These are phyloP conservation scores for Sporobolomyces pararoseus DNA, from an alignment of 768 basidiomycete genomes.

Conservation along the genomic window DNA sequence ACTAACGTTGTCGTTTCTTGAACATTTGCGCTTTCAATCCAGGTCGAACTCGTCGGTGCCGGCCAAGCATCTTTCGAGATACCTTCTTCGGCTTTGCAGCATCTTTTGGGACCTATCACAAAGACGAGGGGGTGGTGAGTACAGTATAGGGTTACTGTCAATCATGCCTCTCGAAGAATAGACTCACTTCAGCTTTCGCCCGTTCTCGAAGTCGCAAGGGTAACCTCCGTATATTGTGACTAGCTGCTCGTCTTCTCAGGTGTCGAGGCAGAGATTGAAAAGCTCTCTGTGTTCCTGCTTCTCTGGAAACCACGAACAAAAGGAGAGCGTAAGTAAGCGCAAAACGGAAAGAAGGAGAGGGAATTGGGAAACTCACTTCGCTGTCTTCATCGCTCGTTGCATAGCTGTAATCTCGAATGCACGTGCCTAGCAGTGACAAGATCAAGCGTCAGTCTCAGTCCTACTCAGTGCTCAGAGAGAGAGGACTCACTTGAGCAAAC, in stretches of 20 bases:
- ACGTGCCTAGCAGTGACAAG: slow-evolving; percentile 58
- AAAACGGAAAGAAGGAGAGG: background rate
- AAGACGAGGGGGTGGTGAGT: background rate
- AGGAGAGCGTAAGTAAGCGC: background rate
- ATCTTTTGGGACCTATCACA: slow-evolving; percentile 27
- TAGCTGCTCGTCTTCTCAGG: slow-evolving; percentile 84
- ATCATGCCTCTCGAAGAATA: no score
- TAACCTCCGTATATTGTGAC: slow-evolving; percentile 87
- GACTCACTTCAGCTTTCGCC: slow-evolving; percentile 73
- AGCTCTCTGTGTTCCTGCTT: slow-evolving; percentile 47
- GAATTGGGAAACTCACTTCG: slow-evolving; percentile 56
- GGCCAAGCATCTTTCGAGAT: slow-evolving; percentile 32
- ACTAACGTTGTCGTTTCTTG: slow-evolving; percentile 67
- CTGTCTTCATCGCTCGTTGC: slow-evolving; percentile 76
- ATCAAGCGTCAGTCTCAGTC: background rate
- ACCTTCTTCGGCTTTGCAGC: slow-evolving; percentile 40
- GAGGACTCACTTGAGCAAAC: slow-evolving; percentile 67
- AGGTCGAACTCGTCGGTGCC: slow-evolving; percentile 55
- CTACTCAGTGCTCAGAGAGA: background rate
- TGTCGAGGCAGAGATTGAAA: slow-evolving; percentile 93
- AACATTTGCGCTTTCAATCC: slow-evolving; percentile 48
- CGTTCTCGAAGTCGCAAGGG: slow-evolving; percentile 76
- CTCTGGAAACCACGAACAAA: background rate
- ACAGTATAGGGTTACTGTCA: no score
- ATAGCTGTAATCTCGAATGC: slow-evolving; percentile 87